These are phyloP conservation scores for Solioccasus polychromus DNA, from an alignment of 768 basidiomycete species.

Conservation along the genomic window DNA sequence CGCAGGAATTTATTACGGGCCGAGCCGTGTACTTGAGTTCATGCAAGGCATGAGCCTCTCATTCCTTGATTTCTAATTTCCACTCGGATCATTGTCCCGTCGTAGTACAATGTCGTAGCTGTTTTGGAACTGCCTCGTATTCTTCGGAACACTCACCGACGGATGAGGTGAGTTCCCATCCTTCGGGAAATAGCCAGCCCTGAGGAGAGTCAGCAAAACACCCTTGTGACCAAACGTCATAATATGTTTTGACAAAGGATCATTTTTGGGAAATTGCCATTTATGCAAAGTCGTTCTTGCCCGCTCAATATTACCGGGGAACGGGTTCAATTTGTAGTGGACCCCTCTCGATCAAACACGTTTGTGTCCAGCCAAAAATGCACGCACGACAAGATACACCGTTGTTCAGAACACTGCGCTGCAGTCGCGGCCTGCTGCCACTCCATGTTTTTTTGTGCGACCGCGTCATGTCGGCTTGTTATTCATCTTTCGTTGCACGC, in stretches of 20 bases:
- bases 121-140: background rate
- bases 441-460: no score
- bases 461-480: no score
- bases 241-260: constrained; percentile 4
- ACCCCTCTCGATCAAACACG: no score
- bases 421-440: no score
- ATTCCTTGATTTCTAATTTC: constrained; percentile 11
- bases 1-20: constrained; percentile 18
- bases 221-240: constrained; percentile 1
- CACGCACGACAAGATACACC: no score
- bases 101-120: constrained; percentile 8
- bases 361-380: no score
- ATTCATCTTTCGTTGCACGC: no score
- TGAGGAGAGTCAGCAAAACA: constrained; percentile 9
- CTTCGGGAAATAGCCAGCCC: background rate
- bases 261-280: background rate
- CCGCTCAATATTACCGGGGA: background rate
- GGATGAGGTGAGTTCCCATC: constrained; percentile 11
- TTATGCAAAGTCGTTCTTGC: background rate
- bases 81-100: constrained; percentile 7
- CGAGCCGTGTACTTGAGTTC: constrained; percentile 10
- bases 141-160: background rate
- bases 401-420: no score
- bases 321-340: background rate
- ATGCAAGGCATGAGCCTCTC: constrained; percentile 11